These are phyloP conservation scores for Solanum sitiens DNA, from an alignment of 257 asterid genomes.

Conservation along the genomic window DNA sequence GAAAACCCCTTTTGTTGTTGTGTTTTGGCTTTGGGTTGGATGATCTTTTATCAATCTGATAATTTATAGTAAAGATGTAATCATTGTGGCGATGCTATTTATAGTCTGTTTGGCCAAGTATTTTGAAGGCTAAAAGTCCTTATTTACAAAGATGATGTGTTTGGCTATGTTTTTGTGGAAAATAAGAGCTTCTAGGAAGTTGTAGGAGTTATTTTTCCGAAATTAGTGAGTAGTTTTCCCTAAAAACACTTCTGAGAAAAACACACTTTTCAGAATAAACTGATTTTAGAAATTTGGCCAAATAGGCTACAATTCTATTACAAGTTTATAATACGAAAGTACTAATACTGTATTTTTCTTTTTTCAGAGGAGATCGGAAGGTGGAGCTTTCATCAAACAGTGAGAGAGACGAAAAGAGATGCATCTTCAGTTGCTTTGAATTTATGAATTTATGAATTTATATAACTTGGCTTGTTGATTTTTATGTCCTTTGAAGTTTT, in stretches of 20 bases:
- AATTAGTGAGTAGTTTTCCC: neutral
- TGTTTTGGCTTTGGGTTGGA: neutral
- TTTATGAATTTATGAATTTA: neutral
- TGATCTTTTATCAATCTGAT: neutral
- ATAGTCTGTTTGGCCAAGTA: neutral
- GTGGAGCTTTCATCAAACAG: neutral
- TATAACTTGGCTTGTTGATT: neutral
- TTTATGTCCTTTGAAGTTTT: neutral
- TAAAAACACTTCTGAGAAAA: neutral
- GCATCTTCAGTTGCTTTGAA: neutral
- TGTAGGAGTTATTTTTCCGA: neutral
- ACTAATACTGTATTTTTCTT: neutral
- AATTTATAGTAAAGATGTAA: neutral
- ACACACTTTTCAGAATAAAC: neutral
- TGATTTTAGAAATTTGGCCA: neutral
- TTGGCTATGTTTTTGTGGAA: neutral
- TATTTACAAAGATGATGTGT: neutral
- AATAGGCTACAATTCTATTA: neutral
- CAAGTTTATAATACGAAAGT: neutral
- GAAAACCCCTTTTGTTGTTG: neutral
- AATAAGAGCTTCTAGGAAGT: neutral
- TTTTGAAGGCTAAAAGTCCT: neutral
- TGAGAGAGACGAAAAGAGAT: neutral
- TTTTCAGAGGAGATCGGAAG: neutral
- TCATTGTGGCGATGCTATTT: neutral